phyloP scores from a whole-genome alignment of 116 monocot genomes.

The Zostera marina region DNA sequence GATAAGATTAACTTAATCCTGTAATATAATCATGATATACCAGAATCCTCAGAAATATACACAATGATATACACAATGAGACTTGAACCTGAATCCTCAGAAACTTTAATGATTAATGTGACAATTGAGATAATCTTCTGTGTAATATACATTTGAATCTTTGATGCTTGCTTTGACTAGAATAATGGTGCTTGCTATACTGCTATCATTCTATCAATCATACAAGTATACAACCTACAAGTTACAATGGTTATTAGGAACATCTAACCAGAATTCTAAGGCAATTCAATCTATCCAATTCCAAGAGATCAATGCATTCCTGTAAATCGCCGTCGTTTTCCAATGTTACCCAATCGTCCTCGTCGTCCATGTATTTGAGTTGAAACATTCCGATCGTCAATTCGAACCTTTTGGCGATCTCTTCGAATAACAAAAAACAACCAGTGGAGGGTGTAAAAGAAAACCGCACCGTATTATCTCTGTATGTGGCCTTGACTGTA shows the following conservation, averaged over 20 bases:
- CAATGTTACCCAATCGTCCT: constrained; percentile 81
- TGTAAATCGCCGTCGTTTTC: constrained; percentile 39
- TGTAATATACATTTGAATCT: no score
- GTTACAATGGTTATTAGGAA: not conserved
- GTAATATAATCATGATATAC: no score
- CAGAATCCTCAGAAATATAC: no score
- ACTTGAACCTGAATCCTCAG: no score
- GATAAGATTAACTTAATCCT: no score
- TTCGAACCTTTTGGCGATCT: constrained; percentile 52
- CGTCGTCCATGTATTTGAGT: constrained; percentile 79
- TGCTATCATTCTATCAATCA: no score
- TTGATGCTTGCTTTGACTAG: no score
- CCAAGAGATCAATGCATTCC: constrained; percentile 57
- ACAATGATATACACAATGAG: no score
- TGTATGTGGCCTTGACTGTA: constrained; percentile 69
- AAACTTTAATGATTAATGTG: no score
- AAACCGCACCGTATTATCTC: constrained; percentile 63
- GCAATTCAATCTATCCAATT: constrained; percentile 17
- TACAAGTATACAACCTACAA: no score
- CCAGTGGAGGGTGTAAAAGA: constrained; percentile 45
- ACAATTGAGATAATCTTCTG: no score
- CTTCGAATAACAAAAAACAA: constrained; percentile 33
- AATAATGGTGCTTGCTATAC: no score
- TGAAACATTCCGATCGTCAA: constrained; percentile 39
- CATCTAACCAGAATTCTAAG: constrained; percentile 47